Base-by-base conservation (phyloP, 2,329 filamentous ascomycete genomes). In the Ceratocystis cacaofunesta region DNA sequence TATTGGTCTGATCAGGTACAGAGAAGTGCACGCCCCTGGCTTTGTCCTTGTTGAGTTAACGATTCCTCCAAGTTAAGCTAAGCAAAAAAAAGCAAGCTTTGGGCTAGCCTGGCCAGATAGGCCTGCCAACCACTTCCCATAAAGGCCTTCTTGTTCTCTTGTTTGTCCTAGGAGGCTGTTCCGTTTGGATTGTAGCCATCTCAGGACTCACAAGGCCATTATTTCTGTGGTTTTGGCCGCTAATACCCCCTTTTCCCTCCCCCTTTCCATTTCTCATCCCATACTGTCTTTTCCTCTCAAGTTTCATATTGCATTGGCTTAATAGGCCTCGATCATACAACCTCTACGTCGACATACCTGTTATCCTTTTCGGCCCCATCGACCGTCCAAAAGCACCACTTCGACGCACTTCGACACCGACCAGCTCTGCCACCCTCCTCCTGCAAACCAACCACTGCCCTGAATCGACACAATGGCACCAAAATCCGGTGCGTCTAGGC, bases 401-500 rank as follows among this genome's bases (percentile, higher is more conserved):
- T 41, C 10, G 3, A 10, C 36, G 10, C 36, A 3, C 10, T 41
- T 10, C 46, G 7, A 19, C n/a, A 7, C 22, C 46, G 46, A 50
- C 46, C n/a, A 50, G 6, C 8, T 50, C 46, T 8, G 5, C 22
- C 46, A 22, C 6, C 1, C 30, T 22, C 48, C 19, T 22, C 48
- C 19, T 22, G 22, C 22, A 7, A 19, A 25, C 19, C 48, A 25
- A 25, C 48, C 19, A 28, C 8, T 28, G 8, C 19, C n/a, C 46
- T 22, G 0, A 7, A 22, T 50, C n/a, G 46, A 1, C 15, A 50
- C 30, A 61, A 67, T 67, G 66, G 30, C 60, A 10, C 32, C 41
- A 12, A 52, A 32, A 25, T 10, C 50, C 6, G 68, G 67, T 44
- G 70, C 65, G 67, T 41, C 17, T 43, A 65, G 63, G 32, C 63